Base-by-base conservation (phyloP, 1,284 basidiomycete species). In the Ganoderma boninense region DNA sequence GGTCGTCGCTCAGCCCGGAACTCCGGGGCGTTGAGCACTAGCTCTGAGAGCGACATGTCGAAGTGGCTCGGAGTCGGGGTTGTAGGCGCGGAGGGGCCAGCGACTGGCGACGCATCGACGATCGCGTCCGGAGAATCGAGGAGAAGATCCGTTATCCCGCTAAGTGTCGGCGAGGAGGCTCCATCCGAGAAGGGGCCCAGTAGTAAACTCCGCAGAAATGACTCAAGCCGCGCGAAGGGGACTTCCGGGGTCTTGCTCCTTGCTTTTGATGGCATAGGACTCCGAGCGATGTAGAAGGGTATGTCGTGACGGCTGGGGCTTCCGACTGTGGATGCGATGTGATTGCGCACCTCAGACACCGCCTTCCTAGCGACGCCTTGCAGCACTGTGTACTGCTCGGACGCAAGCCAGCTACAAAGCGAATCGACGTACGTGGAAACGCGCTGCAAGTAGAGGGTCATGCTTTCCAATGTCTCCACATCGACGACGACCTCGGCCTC, bases 391-490 rank as follows among this genome's bases (percentile, higher is more conserved):
- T 62, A 67, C 16, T 61, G 29, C 35, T 56, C 57, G 4, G 69
- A 49, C 6, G 40, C 32, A 2, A 62, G 35, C 69, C 71, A 70
- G 13, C 18, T 18, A 18, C 61, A 40, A 10, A 63, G 63, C 1
- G 64, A 7, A 38, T 40, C 23, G 23, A 70, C 44, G 38, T 62
- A 46, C 20, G 56, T 46, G 18, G 29, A 8, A 8, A 73, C 71
- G 35, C 46, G 61, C 18, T 6, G 38, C 29, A 73, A 43, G 54
- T 64, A 73, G 10, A 44, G 62, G 11, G n/a, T n/a, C 65, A 73
- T 68, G 46, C 26, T 38, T 11, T n/a, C 40, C 20, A 73, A 16
- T 14, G 57, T 54, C 43, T 29, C 38, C 7, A 6, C 23, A 32
- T 65, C 42, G 43, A 73, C 23, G 11, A 73, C 59, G 61, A 49